Base-by-base conservation (phyloP, 148 eudicot species). In the Rhododendron simsii region DNA sequence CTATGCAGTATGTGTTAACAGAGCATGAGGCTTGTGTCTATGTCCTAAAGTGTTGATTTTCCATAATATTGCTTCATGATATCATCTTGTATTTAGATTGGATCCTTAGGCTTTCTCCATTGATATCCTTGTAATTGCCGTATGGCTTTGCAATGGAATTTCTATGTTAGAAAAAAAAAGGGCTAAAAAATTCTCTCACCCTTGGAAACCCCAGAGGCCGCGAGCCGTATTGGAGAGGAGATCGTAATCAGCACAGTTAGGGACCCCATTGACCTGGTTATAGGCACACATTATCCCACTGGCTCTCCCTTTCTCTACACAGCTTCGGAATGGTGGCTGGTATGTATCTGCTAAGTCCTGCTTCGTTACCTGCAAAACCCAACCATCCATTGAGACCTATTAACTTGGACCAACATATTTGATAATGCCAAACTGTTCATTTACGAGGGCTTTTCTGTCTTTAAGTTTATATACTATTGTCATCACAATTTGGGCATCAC, bases 281-380 rank as follows among this genome's bases (percentile, higher is more conserved):
- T 96, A 96, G 45, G 99, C 98, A 81, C 99, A 96, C 99, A 96
- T 96, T 53, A 96, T 93, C n/a, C 98, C 96, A 87, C 98, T 96
- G 51, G 99, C 99, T 90, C 80, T 85, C 23, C 92, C 99, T 89
- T 96, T 85, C 87, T 91, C 84, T 50, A 96, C 89, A 80, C 99
- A 96, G 47, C 90, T 92, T 82, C 90, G 89, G 87, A 96, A 96
- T 73, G 99, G 98, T 50, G 98, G 98, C 84, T 95, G 97, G 87
- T 91, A 95, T 33, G 99, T 95, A 69, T 96, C 99, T 9, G 98
- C 99, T 89, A 96, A n/a, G 85, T 96, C 99, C 84, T 96, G 99
- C 88, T 92, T 90, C 69, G 86, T 92, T 47, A 96, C 98, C 99
- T 96, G 74, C 74, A 89, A 37, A 76, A 73, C 28, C 61, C 84